These are phyloP conservation scores for Pestalotiopsis sp. DNA, from an alignment of 2,329 filamentous ascomycete species.

Conservation along the genomic window DNA sequence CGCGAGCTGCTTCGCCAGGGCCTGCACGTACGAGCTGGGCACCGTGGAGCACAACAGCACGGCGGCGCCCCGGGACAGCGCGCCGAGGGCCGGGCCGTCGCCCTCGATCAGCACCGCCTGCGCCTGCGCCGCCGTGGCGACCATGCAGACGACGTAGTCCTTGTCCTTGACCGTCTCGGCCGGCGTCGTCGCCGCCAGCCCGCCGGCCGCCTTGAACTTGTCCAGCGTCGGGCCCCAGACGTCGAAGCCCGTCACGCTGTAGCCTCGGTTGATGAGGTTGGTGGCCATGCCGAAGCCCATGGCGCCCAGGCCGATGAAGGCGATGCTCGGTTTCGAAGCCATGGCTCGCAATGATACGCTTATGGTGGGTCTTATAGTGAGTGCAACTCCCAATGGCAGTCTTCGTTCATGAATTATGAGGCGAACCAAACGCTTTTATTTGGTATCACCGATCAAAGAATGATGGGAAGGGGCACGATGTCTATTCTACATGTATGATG, in stretches of 20 bases:
- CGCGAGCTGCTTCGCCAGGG: slow-evolving; percentile 59
- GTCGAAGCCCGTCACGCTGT: slow-evolving; percentile 71
- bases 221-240: slow-evolving; percentile 69
- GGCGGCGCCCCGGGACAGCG: slow-evolving; percentile 59
- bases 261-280: slow-evolving; percentile 69
- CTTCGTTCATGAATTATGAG: not conserved
- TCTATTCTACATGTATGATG: not conserved
- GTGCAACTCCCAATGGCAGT: not conserved
- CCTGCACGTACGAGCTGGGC: slow-evolving; percentile 65
- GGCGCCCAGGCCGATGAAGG: slow-evolving; percentile 76
- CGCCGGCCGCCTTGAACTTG: slow-evolving; percentile 65
- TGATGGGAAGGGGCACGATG: not conserved
- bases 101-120: slow-evolving; percentile 66
- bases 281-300: slow-evolving; percentile 85
- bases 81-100: slow-evolving; percentile 47
- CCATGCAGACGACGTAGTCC: slow-evolving; percentile 72
- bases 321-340: slow-evolving; percentile 44
- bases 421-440: not conserved
- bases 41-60: slow-evolving; percentile 74
- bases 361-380: not conserved
- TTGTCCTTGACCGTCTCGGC: slow-evolving; percentile 62
- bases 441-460: not conserved
- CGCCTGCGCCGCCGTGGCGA: slow-evolving; percentile 72
- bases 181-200: slow-evolving; percentile 59
- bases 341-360: slow-evolving; percentile 20